A percentile compares a stretch with the other conserved stretches of the same genome.
phyloP scores from a whole-genome alignment of 2,329 filamentous ascomycete species.

The Apiospora rasikravindrae region DNA sequence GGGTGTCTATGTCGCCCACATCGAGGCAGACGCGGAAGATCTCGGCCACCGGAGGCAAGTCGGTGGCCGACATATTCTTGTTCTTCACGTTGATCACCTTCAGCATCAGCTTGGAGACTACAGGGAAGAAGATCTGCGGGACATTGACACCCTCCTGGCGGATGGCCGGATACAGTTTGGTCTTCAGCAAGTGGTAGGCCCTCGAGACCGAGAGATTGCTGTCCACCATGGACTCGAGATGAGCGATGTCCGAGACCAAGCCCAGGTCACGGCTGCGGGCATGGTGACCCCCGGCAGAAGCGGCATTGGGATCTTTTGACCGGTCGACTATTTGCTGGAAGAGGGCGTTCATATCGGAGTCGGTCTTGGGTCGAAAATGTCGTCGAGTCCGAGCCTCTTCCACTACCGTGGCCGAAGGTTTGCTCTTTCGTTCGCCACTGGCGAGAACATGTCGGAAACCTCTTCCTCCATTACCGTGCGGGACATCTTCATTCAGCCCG shows the following conservation, averaged over 20 bases:
- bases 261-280: slow-evolving; percentile 22
- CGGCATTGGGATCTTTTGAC: slow-evolving; percentile 24
- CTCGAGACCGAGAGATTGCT: slow-evolving; percentile 30
- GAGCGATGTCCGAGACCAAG: slow-evolving; percentile 33
- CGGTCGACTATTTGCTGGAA: slow-evolving; percentile 35
- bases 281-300: neutral
- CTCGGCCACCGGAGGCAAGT: slow-evolving; percentile 44
- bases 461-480: neutral
- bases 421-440: neutral
- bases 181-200: slow-evolving; percentile 34
- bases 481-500: neutral
- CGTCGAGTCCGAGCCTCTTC: neutral
- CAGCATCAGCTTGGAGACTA: slow-evolving; percentile 37
- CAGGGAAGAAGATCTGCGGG: slow-evolving; percentile 38
- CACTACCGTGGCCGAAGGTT: neutral
- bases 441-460: neutral
- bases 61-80: slow-evolving; percentile 34
- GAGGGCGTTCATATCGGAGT: slow-evolving; percentile 30
- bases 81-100: slow-evolving; percentile 38
- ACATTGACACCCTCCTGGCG: slow-evolving; percentile 29
- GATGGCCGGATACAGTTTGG: slow-evolving; percentile 39
- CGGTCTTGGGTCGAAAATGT: neutral
- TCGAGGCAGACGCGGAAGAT: slow-evolving; percentile 44
- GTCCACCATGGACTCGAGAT: slow-evolving; percentile 40
- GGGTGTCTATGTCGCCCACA: slow-evolving; percentile 39